Evolutionary conservation across 768 basidiomycete species (phyloP).

Genomic region (Auricularia sp.): DNA sequence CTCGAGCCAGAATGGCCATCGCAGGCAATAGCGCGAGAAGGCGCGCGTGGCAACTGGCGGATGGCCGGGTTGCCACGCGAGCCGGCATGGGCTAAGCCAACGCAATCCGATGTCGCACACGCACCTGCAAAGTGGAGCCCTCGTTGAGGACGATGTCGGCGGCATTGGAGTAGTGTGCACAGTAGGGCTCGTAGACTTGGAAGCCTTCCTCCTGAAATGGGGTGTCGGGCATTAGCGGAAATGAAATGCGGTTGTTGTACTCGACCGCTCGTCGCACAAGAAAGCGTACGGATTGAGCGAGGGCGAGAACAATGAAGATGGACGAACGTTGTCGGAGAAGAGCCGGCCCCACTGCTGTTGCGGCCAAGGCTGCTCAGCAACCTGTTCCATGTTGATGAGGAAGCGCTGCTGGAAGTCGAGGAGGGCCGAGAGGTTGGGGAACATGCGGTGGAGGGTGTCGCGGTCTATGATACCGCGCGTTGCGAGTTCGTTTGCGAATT

Average conservation of each 20-base stretch:
- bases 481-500: constrained; percentile 78
- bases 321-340: constrained; percentile 75
- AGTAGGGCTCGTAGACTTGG: constrained; percentile 93
- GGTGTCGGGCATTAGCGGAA: constrained; percentile 5
- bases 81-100: not conserved
- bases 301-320: constrained; percentile 31
- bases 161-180: constrained; percentile 86
- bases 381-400: constrained; percentile 81
- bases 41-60: not conserved
- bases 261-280: constrained; percentile 12
- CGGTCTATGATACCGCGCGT: constrained; percentile 81
- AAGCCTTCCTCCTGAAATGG: constrained; percentile 83
- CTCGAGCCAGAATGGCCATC: not conserved
- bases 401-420: constrained; percentile 95
- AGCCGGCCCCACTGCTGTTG: constrained; percentile 82
- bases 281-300: constrained; percentile 19
- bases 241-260: not conserved
- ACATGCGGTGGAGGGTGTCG: constrained; percentile 91
- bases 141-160: constrained; percentile 77
- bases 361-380: constrained; percentile 70
- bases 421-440: constrained; percentile 88
- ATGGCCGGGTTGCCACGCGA: constrained; percentile 2
- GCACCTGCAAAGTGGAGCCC: constrained; percentile 76
- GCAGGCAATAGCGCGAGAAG: constrained; percentile 1
- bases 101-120: constrained; percentile 22